Evolutionary conservation across 805 yeast species (phyloP).

Genomic region (Saturnispora saitoi): DNA sequence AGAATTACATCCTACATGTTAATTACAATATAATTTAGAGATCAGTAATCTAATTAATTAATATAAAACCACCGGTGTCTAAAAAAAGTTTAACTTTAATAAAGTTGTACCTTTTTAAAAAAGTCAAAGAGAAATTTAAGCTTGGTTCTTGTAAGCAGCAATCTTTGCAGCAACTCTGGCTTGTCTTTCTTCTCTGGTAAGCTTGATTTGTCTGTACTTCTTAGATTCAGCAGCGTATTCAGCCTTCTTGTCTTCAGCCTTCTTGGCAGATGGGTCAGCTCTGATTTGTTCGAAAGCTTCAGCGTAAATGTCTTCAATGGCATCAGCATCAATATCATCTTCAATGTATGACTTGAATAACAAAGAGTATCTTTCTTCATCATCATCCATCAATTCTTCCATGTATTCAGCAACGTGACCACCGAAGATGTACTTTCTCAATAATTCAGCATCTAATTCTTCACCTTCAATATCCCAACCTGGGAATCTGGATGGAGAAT

Average conservation of each 20-base stretch:
- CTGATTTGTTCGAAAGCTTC: conserved; percentile 95
- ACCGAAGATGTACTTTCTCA: conserved; percentile 99
- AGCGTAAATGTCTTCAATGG: conserved; percentile 88
- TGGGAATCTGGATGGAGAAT: conserved; percentile 99
- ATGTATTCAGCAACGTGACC: conserved; percentile 99
- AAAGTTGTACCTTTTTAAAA: not conserved
- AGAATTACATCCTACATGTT: not conserved
- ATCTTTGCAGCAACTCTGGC: conserved; percentile 89
- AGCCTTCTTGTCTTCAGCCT: conserved; percentile 88
- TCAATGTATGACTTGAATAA: conserved; percentile 94
- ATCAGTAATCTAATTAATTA: not conserved
- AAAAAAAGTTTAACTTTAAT: not conserved
- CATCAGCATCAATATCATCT: conserved; percentile 96
- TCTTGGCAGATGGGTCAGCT: conserved; percentile 88
- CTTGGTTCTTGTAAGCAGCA: conserved; percentile 68
- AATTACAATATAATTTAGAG: not conserved
- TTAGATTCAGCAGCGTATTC: conserved; percentile 95
- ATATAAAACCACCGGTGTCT: not conserved
- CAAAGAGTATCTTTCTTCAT: conserved; percentile 97
- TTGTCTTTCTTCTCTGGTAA: conserved; percentile 85
- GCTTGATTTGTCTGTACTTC: conserved; percentile 82
- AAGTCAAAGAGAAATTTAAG: conserved; percentile 20
- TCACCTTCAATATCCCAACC: conserved; percentile 99
- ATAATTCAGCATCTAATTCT: conserved; percentile 94
- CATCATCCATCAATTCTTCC: conserved; percentile 99